Conservation (phyloP, 2,329 filamentous ascomycete genomes). For the Curvularia hawaiiensis region DNA sequence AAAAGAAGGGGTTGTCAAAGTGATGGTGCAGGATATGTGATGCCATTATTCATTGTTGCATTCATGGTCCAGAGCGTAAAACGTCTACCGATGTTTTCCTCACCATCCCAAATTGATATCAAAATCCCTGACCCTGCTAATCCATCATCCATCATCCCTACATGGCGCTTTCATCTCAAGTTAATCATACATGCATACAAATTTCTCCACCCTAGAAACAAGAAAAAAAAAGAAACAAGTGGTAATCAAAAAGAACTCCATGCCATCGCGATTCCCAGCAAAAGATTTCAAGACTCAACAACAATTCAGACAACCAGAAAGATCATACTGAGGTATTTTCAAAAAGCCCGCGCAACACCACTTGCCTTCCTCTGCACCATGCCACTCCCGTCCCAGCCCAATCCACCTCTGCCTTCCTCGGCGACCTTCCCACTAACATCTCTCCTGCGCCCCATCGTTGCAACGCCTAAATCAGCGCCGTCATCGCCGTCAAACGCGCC, state of each 20-base stretch:
- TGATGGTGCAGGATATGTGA: neutral
- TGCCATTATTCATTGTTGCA: neutral
- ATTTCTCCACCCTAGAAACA: too few relatives aligned
- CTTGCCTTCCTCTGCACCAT: conserved; percentile 50
- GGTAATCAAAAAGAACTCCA: too few relatives aligned
- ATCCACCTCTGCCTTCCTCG: conserved; percentile 67
- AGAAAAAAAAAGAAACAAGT: too few relatives aligned
- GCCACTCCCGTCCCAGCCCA: conserved; percentile 36
- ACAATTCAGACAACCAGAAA: neutral
- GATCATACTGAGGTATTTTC: neutral
- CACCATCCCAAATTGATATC: neutral
- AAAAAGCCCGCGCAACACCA: conserved; percentile 35
- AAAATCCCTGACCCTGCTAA: neutral
- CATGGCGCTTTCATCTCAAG: neutral
- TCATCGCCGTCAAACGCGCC: conserved; percentile 38
- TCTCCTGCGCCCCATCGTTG: conserved; percentile 24
- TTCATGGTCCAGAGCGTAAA: neutral
- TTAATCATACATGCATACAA: too few relatives aligned
- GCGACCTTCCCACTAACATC: conserved; percentile 75
- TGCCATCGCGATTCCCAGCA: too few relatives aligned
- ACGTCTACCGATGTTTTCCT: neutral
- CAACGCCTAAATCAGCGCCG: conserved; percentile 30
- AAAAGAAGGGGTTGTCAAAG: neutral
- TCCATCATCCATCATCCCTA: neutral
- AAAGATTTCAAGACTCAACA: neutral